These are phyloP conservation scores for Domatiomyces catenatus DNA, from an alignment of 2,329 filamentous ascomycete genomes.

Conservation along the genomic window DNA sequence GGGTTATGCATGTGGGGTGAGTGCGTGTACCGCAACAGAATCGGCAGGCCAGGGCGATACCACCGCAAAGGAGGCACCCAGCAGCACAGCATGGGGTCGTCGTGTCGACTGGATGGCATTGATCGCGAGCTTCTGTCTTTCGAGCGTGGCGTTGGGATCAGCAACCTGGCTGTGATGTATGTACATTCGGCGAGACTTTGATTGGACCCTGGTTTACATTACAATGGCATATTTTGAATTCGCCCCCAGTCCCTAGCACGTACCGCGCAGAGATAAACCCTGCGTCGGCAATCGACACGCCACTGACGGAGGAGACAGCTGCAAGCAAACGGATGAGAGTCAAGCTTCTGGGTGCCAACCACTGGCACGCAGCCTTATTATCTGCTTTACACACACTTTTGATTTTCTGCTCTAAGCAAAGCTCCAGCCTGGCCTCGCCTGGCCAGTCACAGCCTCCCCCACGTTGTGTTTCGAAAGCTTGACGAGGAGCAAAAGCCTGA, in stretches of 20 bases:
- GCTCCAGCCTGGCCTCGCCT: neutral
- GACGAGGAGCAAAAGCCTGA: neutral
- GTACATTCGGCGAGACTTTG: neutral
- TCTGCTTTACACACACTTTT: neutral
- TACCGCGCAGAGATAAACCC: no score
- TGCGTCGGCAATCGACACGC: neutral
- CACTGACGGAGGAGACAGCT: no score
- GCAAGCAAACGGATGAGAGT: neutral
- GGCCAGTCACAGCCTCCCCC: neutral
- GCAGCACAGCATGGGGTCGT: slow-evolving; percentile 11
- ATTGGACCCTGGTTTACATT: neutral
- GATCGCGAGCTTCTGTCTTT: neutral
- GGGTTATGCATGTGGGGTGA: slow-evolving; percentile 57
- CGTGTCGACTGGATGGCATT: neutral
- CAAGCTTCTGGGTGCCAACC: neutral
- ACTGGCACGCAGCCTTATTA: neutral
- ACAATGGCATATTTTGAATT: neutral
- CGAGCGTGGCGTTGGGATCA: neutral
- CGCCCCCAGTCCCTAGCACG: no score
- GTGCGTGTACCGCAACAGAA: slow-evolving; percentile 49
- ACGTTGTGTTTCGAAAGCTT: neutral
- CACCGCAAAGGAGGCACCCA: slow-evolving; percentile 25
- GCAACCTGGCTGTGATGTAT: neutral
- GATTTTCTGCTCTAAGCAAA: neutral
- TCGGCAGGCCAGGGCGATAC: slow-evolving; percentile 33